Evolutionary conservation across 192 early-diverging fungal genomes (phyloP).

Genomic region (Entomortierella parvispora): DNA sequence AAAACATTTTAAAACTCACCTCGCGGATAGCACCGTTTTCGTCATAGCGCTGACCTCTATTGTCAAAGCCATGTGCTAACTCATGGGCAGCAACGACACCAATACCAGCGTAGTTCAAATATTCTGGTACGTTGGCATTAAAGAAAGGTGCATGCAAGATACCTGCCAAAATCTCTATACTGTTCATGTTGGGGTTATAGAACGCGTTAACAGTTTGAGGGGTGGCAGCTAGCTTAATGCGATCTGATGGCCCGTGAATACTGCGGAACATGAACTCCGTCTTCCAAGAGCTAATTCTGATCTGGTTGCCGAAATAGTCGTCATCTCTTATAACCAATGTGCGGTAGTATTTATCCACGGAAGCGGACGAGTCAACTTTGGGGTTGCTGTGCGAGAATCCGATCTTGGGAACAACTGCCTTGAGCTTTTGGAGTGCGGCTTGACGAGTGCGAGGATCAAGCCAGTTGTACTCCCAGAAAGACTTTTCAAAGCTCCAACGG

Average conservation of each 20-base stretch:
- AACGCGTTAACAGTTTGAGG: slow-evolving; percentile 67
- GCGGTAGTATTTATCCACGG: slow-evolving; percentile 55
- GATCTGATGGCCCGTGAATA: slow-evolving; percentile 40
- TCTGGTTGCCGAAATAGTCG: slow-evolving; percentile 58
- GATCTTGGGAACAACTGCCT: slow-evolving; percentile 56
- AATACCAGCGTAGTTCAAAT: slow-evolving; percentile 72
- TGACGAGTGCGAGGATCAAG: slow-evolving; percentile 56
- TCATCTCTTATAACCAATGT: slow-evolving; percentile 19
- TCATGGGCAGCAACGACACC: slow-evolving; percentile 79
- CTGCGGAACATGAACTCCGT: slow-evolving; percentile 30
- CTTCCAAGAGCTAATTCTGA: slow-evolving; percentile 18
- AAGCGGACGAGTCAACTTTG: slow-evolving; percentile 50
- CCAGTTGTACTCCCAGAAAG: slow-evolving; percentile 55
- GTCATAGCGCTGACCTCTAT: slow-evolving; percentile 60
- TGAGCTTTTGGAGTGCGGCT: slow-evolving; percentile 53
- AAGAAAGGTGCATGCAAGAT: slow-evolving; percentile 73
- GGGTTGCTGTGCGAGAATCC: slow-evolving; percentile 55
- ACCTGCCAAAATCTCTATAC: slow-evolving; percentile 54
- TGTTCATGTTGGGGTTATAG: slow-evolving; percentile 52
- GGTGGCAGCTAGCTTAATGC: slow-evolving; percentile 51
- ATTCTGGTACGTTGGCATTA: slow-evolving; percentile 56
- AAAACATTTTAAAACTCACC: slow-evolving; percentile 7
- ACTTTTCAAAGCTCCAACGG: slow-evolving; percentile 47
- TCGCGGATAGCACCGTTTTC: slow-evolving; percentile 15
- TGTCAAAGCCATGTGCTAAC: slow-evolving; percentile 67